Conservation (phyloP, 768 basidiomycete species). For the Rhizopogon vinicolor region DNA sequence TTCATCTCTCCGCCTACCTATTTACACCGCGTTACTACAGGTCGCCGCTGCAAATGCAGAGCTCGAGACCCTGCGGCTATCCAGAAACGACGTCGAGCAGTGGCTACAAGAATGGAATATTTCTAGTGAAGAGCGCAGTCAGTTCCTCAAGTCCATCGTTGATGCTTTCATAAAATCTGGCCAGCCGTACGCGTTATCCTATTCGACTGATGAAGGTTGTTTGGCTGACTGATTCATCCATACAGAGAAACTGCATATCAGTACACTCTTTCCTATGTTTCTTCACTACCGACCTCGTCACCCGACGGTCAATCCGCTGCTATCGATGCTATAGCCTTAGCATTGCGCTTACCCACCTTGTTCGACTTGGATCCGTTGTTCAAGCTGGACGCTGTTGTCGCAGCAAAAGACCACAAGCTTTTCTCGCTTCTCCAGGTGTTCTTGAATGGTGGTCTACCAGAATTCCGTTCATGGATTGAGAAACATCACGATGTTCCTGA, state of each 20-base stretch:
- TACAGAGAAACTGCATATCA: conserved; percentile 57
- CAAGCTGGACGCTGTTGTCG: conserved; percentile 67
- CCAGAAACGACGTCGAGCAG: conserved; percentile 58
- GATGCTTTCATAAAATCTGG: conserved; percentile 54
- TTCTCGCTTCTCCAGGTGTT: conserved; percentile 76
- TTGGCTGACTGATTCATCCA: not conserved
- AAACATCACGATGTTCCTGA: conserved; percentile 44
- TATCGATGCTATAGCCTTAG: conserved; percentile 54
- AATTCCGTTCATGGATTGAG: conserved; percentile 58
- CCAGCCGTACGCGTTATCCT: conserved; percentile 48
- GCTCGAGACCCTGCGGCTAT: conserved; percentile 55
- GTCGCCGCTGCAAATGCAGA: conserved; percentile 59
- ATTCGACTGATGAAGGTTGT: not conserved
- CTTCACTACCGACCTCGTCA: conserved; percentile 53
- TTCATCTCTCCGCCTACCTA: conserved; percentile 58
- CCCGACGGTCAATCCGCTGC: conserved; percentile 49
- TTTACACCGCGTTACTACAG: conserved; percentile 59
- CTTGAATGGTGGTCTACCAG: conserved; percentile 55
- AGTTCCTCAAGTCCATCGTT: conserved; percentile 61
- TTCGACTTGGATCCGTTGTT: conserved; percentile 83
- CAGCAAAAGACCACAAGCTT: conserved; percentile 62
- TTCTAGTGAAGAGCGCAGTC: conserved; percentile 53
- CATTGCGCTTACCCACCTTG: conserved; percentile 58
- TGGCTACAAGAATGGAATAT: conserved; percentile 79
- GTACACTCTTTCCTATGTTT: conserved; percentile 58